Conservation (phyloP, 805 yeast species). For the Candida silvicultrix region DNA sequence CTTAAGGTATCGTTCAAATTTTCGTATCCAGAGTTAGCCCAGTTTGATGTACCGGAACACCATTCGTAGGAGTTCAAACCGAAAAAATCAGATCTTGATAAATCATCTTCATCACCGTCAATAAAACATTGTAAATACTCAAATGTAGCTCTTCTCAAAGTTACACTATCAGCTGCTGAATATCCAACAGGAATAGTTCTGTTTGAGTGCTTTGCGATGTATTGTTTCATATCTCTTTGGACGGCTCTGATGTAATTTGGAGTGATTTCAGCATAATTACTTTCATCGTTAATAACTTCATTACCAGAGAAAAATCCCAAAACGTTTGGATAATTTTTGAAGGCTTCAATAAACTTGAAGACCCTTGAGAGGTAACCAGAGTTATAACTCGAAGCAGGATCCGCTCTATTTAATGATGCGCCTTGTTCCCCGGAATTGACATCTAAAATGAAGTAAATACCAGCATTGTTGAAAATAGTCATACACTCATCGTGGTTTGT, state of each 20-base stretch:
- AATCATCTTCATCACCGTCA: constrained; percentile 43
- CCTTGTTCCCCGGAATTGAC: constrained; percentile 69
- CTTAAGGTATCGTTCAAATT: constrained; percentile 48
- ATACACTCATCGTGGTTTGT: constrained; percentile 87
- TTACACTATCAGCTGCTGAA: constrained; percentile 82
- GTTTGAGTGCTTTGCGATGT: constrained; percentile 59
- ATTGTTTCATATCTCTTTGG: constrained; percentile 86
- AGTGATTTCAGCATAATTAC: constrained; percentile 49
- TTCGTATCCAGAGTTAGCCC: constrained; percentile 66
- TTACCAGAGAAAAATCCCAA: constrained; percentile 89
- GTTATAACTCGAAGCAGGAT: constrained; percentile 68
- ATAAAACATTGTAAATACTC: constrained; percentile 78
- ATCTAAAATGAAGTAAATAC: constrained; percentile 82
- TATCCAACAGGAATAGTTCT: constrained; percentile 92
- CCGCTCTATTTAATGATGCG: constrained; percentile 66
- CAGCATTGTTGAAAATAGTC: constrained; percentile 84
- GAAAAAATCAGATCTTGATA: constrained; percentile 79
- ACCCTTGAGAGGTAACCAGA: constrained; percentile 66
- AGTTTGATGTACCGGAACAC: constrained; percentile 76
- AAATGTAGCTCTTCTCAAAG: constrained; percentile 67
- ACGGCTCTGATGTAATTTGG: constrained; percentile 86
- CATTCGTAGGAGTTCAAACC: constrained; percentile 94
- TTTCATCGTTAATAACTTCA: constrained; percentile 79
- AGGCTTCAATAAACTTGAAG: constrained; percentile 78
- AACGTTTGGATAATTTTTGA: constrained; percentile 77